phyloP scores from a whole-genome alignment of 768 basidiomycete species.

The Epithele typhae region DNA sequence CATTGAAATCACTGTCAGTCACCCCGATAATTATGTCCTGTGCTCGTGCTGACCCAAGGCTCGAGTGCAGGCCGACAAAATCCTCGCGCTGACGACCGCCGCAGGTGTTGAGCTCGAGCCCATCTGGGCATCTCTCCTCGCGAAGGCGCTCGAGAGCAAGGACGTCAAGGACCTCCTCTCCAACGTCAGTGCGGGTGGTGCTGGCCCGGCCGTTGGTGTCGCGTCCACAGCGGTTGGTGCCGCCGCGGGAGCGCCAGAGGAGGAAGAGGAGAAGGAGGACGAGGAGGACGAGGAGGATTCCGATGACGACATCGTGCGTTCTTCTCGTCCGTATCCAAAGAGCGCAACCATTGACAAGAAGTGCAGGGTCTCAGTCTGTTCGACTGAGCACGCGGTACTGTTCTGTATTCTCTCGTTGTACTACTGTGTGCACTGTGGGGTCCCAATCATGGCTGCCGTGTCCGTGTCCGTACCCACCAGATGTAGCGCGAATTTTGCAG shows the following conservation, averaged over 20 bases:
- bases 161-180: constrained; percentile 93
- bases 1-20: constrained; percentile 94
- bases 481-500: no score
- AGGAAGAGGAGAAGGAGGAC: constrained; percentile 76
- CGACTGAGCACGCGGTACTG: constrained; percentile 70
- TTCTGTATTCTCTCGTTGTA: constrained; percentile 6
- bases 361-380: constrained; percentile 93
- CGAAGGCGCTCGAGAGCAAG: constrained; percentile 97
- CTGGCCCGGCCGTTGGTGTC: constrained; percentile 74
- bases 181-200: constrained; percentile 85
- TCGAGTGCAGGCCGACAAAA: constrained; percentile 77
- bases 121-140: constrained; percentile 96
- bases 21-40: background rate
- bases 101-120: constrained; percentile 87
- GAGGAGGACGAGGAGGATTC: constrained; percentile 88
- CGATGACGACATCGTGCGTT: constrained; percentile 80
- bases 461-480: no score
- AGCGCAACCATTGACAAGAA: constrained; percentile 1
- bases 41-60: no score
- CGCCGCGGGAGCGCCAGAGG: constrained; percentile 64
- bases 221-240: constrained; percentile 51
- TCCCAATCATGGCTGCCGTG: no score
- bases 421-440: no score
- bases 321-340: background rate
- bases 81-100: constrained; percentile 76